Evolutionary conservation across 2,329 filamentous ascomycete genomes (phyloP).

Genomic region (Penicillium polonicum): DNA sequence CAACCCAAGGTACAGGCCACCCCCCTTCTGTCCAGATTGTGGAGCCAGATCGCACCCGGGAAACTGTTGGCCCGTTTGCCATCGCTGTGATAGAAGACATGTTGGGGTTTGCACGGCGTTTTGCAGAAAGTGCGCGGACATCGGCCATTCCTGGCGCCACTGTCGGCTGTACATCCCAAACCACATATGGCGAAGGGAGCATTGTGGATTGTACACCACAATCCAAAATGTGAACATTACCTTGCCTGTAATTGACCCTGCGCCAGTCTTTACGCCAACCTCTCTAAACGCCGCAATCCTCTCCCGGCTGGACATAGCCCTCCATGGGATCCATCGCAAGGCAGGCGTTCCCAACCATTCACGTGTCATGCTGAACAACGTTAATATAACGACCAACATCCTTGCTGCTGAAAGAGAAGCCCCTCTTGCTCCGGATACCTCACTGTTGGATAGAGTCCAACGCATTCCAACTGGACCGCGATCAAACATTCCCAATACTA

Average conservation of each 20-base stretch:
- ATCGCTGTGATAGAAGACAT: not conserved
- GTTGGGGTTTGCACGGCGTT: not conserved
- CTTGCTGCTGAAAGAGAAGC: rapidly evolving
- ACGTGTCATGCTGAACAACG: not conserved
- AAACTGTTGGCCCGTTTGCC: not conserved
- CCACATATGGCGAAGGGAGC: not conserved
- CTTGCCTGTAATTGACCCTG: not conserved
- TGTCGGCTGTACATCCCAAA: not conserved
- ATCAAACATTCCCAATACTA: not conserved
- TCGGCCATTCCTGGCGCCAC: not conserved
- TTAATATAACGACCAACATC: not conserved
- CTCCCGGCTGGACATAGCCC: not conserved
- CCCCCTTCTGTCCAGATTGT: not conserved
- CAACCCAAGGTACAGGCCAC: not conserved
- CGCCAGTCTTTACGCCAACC: not conserved
- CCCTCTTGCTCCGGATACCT: not conserved
- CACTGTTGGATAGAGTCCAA: not conserved
- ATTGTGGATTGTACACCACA: rapidly evolving
- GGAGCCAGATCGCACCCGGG: not conserved
- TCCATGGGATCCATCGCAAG: not conserved
- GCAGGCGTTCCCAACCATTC: not conserved
- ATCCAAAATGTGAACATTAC: not conserved
- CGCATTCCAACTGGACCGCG: not conserved
- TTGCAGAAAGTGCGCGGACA: not conserved
- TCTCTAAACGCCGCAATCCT: not conserved